Percentiles rank a stretch among this genome's conserved stretches.
These are phyloP conservation scores for Bretschneidera sinensis DNA, from an alignment of 345 rosid genomes.

Conservation along the genomic window DNA sequence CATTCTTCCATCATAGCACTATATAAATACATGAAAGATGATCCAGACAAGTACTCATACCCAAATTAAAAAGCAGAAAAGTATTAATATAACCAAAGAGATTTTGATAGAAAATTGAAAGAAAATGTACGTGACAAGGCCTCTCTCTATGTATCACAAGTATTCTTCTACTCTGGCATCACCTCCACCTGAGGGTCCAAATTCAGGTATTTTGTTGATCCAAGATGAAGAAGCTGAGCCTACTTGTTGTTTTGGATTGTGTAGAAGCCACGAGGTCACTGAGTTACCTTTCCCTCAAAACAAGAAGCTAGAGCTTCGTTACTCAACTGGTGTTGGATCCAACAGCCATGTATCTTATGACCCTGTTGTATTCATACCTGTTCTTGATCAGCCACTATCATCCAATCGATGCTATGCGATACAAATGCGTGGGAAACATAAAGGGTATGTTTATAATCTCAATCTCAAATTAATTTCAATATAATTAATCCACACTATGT, in stretches of 20 bases:
- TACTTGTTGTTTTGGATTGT: conserved; percentile 41
- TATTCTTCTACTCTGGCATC: conserved; percentile 28
- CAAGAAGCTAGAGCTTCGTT: conserved; percentile 28
- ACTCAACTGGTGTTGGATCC: conserved; percentile 13
- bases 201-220: conserved; percentile 52
- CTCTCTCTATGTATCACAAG: conserved; percentile 41
- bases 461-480: too few species aligned
- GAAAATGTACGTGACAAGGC: conserved; percentile 36
- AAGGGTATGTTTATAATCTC: conserved; percentile 22
- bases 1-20: too few species aligned
- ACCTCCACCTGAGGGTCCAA: conserved; percentile 50
- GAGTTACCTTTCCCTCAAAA: conserved; percentile 62
- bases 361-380: conserved; percentile 40
- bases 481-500: not conserved
- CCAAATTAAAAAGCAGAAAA: too few species aligned
- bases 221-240: conserved; percentile 55
- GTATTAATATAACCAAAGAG: too few species aligned
- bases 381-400: conserved; percentile 45
- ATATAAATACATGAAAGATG: too few species aligned
- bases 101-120: conserved; percentile 10
- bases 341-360: not conserved
- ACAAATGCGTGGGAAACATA: conserved; percentile 25
- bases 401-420: conserved; percentile 43
- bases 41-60: too few species aligned
- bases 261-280: conserved; percentile 15